phyloP scores from a whole-genome alignment of 2,329 filamentous ascomycete genomes.

The Colletotrichum tamarilloi region DNA sequence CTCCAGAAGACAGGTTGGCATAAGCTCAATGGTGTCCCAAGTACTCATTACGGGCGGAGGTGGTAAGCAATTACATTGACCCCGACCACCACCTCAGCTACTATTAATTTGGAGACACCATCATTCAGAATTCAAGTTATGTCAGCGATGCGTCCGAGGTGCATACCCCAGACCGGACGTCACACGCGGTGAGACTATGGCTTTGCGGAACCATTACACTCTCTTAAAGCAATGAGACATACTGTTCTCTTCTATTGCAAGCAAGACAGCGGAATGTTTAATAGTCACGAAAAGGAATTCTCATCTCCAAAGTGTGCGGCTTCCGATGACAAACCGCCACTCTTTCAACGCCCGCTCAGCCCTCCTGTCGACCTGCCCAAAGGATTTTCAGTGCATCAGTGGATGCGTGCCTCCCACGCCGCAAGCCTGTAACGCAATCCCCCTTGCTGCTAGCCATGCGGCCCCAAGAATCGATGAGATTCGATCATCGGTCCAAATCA shows the following conservation, averaged over 20 bases:
- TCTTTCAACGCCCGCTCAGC: slow-evolving; percentile 5
- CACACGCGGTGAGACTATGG: not conserved
- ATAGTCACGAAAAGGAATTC: not conserved
- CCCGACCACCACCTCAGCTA: not conserved
- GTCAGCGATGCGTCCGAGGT: not conserved
- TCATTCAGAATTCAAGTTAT: not conserved
- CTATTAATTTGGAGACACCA: not conserved
- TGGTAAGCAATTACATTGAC: slow-evolving; percentile 11
- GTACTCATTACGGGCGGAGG: not conserved
- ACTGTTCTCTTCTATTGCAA: not conserved
- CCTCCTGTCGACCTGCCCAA: slow-evolving; percentile 13
- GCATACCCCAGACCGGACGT: slow-evolving; percentile 7
- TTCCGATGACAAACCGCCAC: not conserved
- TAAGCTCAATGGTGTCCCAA: not conserved
- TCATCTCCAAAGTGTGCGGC: not conserved
- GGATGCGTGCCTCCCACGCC: slow-evolving; percentile 4
- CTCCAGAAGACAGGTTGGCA: not conserved
- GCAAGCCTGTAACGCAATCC: slow-evolving; percentile 6
- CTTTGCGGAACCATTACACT: not conserved
- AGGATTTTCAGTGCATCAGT: slow-evolving; percentile 31
- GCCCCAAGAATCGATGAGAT: slow-evolving; percentile 18
- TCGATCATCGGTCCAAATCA: slow-evolving; percentile 4
- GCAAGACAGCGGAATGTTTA: not conserved
- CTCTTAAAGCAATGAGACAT: not conserved
- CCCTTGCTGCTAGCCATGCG: slow-evolving; percentile 10